Conservation (phyloP, 768 basidiomycete species). For the Krasilnikovozyma curviuscula region DNA sequence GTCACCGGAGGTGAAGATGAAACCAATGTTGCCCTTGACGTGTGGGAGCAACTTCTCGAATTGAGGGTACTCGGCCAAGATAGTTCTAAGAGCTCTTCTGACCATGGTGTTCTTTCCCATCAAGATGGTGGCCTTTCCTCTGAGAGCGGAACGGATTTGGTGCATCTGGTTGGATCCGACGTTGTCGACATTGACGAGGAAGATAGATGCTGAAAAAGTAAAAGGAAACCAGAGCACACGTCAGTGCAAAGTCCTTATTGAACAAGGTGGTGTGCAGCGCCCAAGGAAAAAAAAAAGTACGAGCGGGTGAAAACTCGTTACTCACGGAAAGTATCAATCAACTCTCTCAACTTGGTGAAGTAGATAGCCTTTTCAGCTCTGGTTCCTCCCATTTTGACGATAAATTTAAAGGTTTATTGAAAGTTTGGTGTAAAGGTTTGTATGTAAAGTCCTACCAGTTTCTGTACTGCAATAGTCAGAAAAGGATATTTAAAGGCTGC, state of each 20-base stretch:
- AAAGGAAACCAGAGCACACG: not conserved
- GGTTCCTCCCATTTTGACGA: constrained; percentile 63
- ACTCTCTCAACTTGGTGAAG: constrained; percentile 83
- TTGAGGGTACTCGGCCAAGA: constrained; percentile 75
- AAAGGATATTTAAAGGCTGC: no score
- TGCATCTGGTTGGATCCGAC: constrained; percentile 87
- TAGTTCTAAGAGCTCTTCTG: constrained; percentile 82
- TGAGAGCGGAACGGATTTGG: constrained; percentile 43
- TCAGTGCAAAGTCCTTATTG: not conserved
- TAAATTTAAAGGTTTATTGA: no score
- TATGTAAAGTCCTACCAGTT: no score
- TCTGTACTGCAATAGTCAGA: no score
- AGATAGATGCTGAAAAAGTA: constrained; percentile 62
- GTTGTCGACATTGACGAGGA: constrained; percentile 99
- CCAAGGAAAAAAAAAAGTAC: not conserved
- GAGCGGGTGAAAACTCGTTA: constrained; percentile 14
- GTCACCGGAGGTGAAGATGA: constrained; percentile 85
- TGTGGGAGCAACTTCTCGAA: constrained; percentile 91
- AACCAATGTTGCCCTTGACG: constrained; percentile 94
- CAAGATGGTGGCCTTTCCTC: constrained; percentile 85
- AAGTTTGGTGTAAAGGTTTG: constrained; percentile 2
- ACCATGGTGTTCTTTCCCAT: constrained; percentile 99
- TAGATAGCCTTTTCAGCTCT: constrained; percentile 77
- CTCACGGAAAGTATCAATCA: constrained; percentile 74
- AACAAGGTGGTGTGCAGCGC: constrained; percentile 3